These are phyloP conservation scores for Globisporangium yorkense DNA, from an alignment of 352 stramenopile species.

Conservation along the genomic window DNA sequence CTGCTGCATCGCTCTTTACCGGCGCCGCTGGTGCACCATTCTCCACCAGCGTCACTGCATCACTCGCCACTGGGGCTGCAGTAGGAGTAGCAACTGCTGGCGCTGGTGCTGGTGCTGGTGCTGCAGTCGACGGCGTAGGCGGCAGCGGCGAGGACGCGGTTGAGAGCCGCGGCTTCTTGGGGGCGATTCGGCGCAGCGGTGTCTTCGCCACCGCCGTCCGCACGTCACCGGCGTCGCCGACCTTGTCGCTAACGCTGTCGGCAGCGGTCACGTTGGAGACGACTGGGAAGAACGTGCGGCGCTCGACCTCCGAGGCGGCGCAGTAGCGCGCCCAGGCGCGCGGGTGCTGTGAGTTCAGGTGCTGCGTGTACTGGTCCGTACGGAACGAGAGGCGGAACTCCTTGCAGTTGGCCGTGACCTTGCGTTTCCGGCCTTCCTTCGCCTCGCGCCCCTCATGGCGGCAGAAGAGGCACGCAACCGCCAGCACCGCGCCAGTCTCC, in stretches of 20 bases:
- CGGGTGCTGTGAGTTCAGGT: slow-evolving; percentile 52
- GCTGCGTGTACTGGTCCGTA: slow-evolving; percentile 69
- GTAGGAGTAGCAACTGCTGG: too few species aligned
- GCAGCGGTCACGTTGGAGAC: background rate
- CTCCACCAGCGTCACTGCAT: too few species aligned
- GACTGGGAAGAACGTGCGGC: slow-evolving; percentile 42
- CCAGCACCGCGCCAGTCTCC: slow-evolving; percentile 30
- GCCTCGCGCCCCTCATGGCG: slow-evolving; percentile 59
- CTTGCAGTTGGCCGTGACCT: slow-evolving; percentile 55
- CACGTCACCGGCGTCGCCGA: background rate
- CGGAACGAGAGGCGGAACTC: slow-evolving; percentile 62
- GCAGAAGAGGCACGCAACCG: slow-evolving; percentile 59
- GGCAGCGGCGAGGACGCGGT: too few species aligned
- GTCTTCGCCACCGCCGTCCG: too few species aligned
- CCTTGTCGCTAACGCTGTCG: background rate
- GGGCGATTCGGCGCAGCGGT: too few species aligned
- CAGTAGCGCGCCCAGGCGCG: slow-evolving; percentile 42
- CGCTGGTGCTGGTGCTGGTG: too few species aligned
- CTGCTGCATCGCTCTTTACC: too few species aligned
- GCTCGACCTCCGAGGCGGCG: slow-evolving; percentile 30
- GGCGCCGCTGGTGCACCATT: too few species aligned
- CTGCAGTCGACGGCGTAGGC: too few species aligned
- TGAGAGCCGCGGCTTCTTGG: too few species aligned
- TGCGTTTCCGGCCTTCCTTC: slow-evolving; percentile 42
- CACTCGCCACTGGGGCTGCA: too few species aligned